Evolutionary conservation across 192 early-diverging fungal species (phyloP).

Genomic region (Backusella morwellensis): DNA sequence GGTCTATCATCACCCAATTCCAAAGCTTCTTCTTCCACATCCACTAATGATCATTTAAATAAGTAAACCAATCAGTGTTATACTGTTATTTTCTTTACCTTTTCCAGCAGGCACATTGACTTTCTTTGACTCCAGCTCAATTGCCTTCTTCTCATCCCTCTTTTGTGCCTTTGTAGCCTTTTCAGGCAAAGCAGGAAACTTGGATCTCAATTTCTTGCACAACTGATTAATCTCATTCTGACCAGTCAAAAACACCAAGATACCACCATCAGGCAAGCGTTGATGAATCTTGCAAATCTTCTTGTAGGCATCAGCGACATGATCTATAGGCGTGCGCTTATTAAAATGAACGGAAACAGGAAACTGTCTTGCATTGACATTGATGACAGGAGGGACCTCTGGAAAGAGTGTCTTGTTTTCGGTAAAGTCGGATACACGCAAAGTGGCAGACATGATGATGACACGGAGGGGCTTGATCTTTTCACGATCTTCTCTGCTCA

Average conservation of each 20-base stretch:
- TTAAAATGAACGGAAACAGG: conserved; percentile 92
- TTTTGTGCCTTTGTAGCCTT: conserved; percentile 32
- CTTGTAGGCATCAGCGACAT: conserved; percentile 83
- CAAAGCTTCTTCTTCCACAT: conserved; percentile 61
- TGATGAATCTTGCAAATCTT: conserved; percentile 95
- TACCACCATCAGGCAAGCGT: conserved; percentile 86
- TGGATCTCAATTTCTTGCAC: conserved; percentile 70
- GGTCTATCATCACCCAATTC: conserved; percentile 52
- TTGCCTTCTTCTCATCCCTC: conserved; percentile 23
- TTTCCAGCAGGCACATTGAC: conserved; percentile 29
- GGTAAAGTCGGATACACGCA: conserved; percentile 96
- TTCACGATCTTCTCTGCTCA: conserved; percentile 47
- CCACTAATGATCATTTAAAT: conserved; percentile 27
- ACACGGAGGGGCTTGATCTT: conserved; percentile 77
- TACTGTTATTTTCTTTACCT: conserved; percentile 18
- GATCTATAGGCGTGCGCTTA: conserved; percentile 88
- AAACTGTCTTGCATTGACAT: conserved; percentile 90
- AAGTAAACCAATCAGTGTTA: neutral
- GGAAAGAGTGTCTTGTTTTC: conserved; percentile 77
- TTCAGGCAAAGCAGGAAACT: conserved; percentile 59
- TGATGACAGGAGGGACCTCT: conserved; percentile 78
- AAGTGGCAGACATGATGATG: conserved; percentile 98
- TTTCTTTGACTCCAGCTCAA: conserved; percentile 16
- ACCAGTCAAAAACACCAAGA: conserved; percentile 94
- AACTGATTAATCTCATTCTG: conserved; percentile 88